Conservation (phyloP, 805 yeast genomes). For the Candida palmyrensis region DNA sequence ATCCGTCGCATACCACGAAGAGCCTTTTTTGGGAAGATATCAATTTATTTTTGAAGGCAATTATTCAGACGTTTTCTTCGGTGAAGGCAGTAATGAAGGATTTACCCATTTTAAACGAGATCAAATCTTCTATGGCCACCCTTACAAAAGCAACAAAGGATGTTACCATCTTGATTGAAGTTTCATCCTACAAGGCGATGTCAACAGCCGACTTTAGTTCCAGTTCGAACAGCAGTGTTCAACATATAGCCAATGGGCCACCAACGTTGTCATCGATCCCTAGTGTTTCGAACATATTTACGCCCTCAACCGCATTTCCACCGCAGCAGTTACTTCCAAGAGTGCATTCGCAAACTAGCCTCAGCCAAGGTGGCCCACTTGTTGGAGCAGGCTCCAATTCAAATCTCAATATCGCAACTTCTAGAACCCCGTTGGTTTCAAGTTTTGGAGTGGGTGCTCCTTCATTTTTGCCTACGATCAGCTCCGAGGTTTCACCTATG, state of each 20-base stretch:
- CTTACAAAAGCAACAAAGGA: conserved; percentile 89
- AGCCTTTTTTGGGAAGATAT: conserved; percentile 80
- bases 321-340: conserved; percentile 6
- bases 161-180: conserved; percentile 78
- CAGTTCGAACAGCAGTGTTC: conserved; percentile 6
- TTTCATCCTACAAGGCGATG: conserved; percentile 28
- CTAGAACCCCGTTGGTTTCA: conserved; percentile 21
- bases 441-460: conserved; percentile 24
- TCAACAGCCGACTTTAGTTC: conserved; percentile 14
- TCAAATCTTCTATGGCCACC: conserved; percentile 71
- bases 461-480: conserved; percentile 15
- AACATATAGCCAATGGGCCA: conserved; percentile 9
- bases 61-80: conserved; percentile 76
- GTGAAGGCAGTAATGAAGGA: conserved; percentile 81
- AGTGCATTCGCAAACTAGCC: conserved; percentile 12
- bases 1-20: conserved; percentile 46
- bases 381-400: no score
- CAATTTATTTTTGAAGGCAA: conserved; percentile 74
- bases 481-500: conserved; percentile 7
- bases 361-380: no score
- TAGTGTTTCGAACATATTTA: conserved; percentile 28
- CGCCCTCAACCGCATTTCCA: conserved; percentile 25
- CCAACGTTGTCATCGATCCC: conserved; percentile 25
- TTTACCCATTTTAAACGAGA: conserved; percentile 72
- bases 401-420: conserved; percentile 3